Evolutionary conservation across 805 yeast species (phyloP), one percentile per base, ranked within the genome.

Genomic region (Wickerhamiella nectarea): DNA sequence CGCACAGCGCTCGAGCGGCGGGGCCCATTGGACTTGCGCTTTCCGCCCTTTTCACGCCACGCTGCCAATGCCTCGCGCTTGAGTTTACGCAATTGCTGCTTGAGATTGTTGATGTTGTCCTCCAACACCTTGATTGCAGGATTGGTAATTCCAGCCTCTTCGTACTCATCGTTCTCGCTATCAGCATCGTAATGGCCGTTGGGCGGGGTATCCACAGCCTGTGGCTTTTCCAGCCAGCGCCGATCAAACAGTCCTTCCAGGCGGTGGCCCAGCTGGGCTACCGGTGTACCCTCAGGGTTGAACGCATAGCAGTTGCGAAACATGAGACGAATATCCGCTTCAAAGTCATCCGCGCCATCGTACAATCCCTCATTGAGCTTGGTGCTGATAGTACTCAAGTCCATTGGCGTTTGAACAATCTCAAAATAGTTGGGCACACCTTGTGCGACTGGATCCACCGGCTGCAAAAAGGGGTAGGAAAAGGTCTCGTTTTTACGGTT

Each of bases 281-380:
- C 98, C 39, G 94, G 94, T 4, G 94, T 78, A n/a, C 95, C 94
- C 54, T 82, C 94, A 2, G 98, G 97, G 62, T 91, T 91, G 67
- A 89, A 91, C 12, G 72, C 69, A 60, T 84, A 91, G 65, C 97
- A 89, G 64, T 91, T 89, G 49, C 73, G 68, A 66, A 91, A 87
- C 46, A 91, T 82, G 48, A 86, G 70, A 46, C 84, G 71, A 29
- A 89, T 74, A 58, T 91, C 98, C 35, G 63, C 64, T 58, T 80
- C 94, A 58, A 89, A 86, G 50, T 83, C 87, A 48, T 82, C 94
- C 15, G 86, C 91, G 44, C 78, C 77, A 57, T 82, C 89, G 60
- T 91, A 91, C 54, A 81, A 82, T 62, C 87, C 87, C 61, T 84
- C 85, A 48, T 78, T 75, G 51, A 85, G 68, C 59, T 87, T 89